phyloP scores from a whole-genome alignment of 768 basidiomycete genomes.

The Phanerodontia chrysosporium region DNA sequence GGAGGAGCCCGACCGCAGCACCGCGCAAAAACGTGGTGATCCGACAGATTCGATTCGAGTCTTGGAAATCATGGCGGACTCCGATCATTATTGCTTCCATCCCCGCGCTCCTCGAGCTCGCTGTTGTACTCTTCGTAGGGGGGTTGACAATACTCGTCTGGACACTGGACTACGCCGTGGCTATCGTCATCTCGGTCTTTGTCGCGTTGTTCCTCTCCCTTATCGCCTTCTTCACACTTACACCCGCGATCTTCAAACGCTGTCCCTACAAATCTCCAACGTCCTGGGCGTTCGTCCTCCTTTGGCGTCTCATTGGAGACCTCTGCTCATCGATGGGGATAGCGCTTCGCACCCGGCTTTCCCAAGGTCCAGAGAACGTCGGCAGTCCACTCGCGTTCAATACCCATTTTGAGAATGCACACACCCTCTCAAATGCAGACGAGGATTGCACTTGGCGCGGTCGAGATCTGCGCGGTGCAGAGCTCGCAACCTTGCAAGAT shows the following conservation, averaged over 20 bases:
- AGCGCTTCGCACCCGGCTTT: not conserved
- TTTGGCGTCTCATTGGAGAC: not conserved
- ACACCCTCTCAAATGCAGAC: not conserved
- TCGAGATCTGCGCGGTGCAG: not conserved
- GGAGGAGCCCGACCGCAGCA: not conserved
- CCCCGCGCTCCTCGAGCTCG: slow-evolving; percentile 1
- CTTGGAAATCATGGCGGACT: slow-evolving; percentile 1
- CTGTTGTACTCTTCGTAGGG: not conserved
- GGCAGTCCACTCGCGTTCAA: too few species aligned
- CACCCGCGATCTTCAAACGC: not conserved
- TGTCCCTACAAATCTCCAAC: slow-evolving; percentile 6
- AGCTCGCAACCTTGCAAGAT: not conserved
- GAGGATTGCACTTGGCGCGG: not conserved
- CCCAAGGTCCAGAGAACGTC: not conserved
- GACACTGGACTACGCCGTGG: slow-evolving; percentile 1
- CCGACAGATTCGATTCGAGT: not conserved
- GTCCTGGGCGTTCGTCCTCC: not conserved
- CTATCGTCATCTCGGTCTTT: not conserved
- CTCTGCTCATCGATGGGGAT: too few species aligned
- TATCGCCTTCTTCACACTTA: not conserved
- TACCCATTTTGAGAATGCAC: not conserved
- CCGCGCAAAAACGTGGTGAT: not conserved
- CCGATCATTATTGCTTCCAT: not conserved
- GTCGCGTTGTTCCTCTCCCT: not conserved
- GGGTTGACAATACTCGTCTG: not conserved